A percentile compares a stretch with the other conserved stretches of the same genome.
Conservation (phyloP, 768 basidiomycete species). For the Scleroderma citrinum region DNA sequence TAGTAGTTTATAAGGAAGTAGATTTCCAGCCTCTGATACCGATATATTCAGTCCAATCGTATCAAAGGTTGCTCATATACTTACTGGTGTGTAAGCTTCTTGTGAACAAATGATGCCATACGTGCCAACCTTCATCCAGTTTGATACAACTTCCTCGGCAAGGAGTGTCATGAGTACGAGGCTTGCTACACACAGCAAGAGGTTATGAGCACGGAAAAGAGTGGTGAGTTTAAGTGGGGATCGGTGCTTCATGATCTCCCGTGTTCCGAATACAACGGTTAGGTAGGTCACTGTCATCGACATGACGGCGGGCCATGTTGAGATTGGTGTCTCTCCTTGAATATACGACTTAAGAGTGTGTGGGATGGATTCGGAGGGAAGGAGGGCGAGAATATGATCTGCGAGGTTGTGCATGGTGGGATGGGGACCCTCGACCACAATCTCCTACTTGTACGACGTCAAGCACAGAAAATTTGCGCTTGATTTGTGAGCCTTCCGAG, state of each 20-base stretch:
- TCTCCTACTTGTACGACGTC: not conserved
- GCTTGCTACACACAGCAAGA: constrained; percentile 77
- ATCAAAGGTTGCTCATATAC: constrained; percentile 22
- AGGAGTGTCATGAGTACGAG: constrained; percentile 73
- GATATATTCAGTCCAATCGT: constrained; percentile 1
- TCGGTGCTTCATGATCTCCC: constrained; percentile 74
- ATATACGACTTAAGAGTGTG: constrained; percentile 58
- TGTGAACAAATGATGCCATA: constrained; percentile 71
- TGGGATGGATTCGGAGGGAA: constrained; percentile 50
- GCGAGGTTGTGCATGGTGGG: constrained; percentile 61
- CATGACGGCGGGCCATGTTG: constrained; percentile 64
- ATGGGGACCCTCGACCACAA: not conserved
- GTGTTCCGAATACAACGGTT: constrained; percentile 76
- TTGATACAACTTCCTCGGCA: constrained; percentile 83
- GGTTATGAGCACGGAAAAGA: constrained; percentile 84
- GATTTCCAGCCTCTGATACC: constrained; percentile 70
- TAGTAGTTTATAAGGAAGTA: constrained; percentile 98
- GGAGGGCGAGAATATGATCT: constrained; percentile 52
- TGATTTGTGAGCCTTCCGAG: not conserved
- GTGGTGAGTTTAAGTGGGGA: constrained; percentile 64
- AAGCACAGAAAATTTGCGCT: not conserved
- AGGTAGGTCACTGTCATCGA: constrained; percentile 72
- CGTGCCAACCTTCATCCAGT: constrained; percentile 65
- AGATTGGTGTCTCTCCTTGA: constrained; percentile 72
- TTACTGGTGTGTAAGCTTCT: constrained; percentile 77